Percentiles rank a stretch among this genome's conserved stretches.
Conservation (phyloP, 345 rosid genomes). For the Citrus trifoliata region DNA sequence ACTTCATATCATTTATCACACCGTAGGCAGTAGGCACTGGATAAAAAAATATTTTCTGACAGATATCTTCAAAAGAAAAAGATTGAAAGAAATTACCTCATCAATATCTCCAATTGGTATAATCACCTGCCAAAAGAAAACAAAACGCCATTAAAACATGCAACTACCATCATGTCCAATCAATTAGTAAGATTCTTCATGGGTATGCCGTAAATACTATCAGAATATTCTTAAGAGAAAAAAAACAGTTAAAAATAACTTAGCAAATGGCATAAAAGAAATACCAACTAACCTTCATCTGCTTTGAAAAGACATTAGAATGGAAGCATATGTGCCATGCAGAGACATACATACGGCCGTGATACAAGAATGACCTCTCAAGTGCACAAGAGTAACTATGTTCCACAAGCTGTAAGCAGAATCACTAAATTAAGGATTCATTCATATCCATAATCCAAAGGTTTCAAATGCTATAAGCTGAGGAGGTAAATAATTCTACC, state of each 20-base stretch:
- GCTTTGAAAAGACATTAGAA: conserved; percentile 97
- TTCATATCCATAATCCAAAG: background rate
- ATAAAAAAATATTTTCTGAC: conserved; percentile 8
- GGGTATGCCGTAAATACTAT: background rate
- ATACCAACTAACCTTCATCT: conserved; percentile 74
- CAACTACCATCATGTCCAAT: background rate
- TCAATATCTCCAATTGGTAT: conserved; percentile 95
- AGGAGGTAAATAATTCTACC: background rate
- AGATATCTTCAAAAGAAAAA: conserved; percentile 4
- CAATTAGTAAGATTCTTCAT: background rate
- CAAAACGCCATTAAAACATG: background rate
- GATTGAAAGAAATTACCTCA: conserved; percentile 48
- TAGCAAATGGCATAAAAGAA: conserved; percentile 3
- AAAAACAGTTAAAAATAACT: background rate
- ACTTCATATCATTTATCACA: conserved; percentile 10
- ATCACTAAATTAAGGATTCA: background rate
- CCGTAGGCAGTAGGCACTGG: background rate
- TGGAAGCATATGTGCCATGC: conserved; percentile 99
- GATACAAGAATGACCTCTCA: conserved; percentile 97
- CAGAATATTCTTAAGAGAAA: background rate
- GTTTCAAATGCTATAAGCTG: background rate
- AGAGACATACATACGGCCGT: conserved; percentile 97
- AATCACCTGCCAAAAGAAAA: conserved; percentile 51
- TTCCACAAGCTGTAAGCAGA: conserved; percentile 53
- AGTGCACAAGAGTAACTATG: conserved; percentile 95